Conservation (phyloP, 2,329 filamentous ascomycete genomes). For the Aspergillus niger region DNA sequence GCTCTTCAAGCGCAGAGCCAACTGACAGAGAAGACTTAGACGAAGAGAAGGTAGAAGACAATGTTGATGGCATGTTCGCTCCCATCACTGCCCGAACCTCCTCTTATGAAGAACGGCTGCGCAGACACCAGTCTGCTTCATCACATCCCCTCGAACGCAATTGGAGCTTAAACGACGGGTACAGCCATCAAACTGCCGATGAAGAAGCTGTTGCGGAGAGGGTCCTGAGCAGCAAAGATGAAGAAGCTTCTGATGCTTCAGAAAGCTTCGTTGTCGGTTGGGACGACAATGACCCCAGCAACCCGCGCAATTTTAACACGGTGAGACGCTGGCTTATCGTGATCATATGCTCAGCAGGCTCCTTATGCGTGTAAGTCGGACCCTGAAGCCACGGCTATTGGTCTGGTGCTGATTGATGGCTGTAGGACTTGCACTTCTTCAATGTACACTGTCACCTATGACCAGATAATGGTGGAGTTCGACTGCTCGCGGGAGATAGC, state of each 20-base stretch:
- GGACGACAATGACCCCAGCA: constrained; percentile 73
- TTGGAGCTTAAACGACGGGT: constrained; percentile 42
- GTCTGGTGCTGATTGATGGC: background rate
- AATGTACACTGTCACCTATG: constrained; percentile 84
- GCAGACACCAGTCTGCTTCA: constrained; percentile 24
- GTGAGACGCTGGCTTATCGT: constrained; percentile 79
- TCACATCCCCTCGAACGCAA: constrained; percentile 35
- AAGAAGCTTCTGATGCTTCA: constrained; percentile 24
- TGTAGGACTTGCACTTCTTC: constrained; percentile 77
- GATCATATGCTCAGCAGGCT: constrained; percentile 69
- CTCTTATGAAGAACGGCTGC: constrained; percentile 22
- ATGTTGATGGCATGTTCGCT: constrained; percentile 20
- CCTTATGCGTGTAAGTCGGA: constrained; percentile 71
- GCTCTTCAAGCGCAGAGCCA: constrained; percentile 12
- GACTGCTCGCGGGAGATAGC: constrained; percentile 69
- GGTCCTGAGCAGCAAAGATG: constrained; percentile 14
- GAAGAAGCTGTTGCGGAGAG: constrained; percentile 25
- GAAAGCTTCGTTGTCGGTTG: constrained; percentile 68
- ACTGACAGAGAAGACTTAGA: constrained; percentile 9
- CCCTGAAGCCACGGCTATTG: background rate
- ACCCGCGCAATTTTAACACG: constrained; percentile 68
- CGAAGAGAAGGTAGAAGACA: constrained; percentile 14
- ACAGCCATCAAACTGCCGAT: constrained; percentile 28
- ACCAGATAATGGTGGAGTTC: constrained; percentile 75
- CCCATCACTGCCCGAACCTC: constrained; percentile 24